A percentile compares a stretch with the other conserved stretches of the same genome.
phyloP scores from a whole-genome alignment of 73 alveolate genomes.

The Paramecium pentaurelia region DNA sequence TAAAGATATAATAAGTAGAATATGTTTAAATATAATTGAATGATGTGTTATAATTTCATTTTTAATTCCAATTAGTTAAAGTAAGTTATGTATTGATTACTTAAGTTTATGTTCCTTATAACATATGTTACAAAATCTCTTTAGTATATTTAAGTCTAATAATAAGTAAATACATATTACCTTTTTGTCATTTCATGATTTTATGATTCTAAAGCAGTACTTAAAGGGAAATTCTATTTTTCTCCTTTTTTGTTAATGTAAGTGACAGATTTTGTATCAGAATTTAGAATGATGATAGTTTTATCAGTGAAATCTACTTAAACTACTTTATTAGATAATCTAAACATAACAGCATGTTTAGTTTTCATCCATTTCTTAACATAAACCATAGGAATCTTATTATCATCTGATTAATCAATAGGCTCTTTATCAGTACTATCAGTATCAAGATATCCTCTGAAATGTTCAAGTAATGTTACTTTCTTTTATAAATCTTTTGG shows the following conservation, averaged over 20 bases:
- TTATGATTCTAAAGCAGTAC: slow-evolving; percentile 86
- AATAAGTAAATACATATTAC: neutral
- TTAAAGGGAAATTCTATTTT: slow-evolving; percentile 83
- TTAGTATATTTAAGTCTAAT: slow-evolving; percentile 91
- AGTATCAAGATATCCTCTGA: slow-evolving; percentile 80
- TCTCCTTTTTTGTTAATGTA: slow-evolving; percentile 98
- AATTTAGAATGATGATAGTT: slow-evolving; percentile 89
- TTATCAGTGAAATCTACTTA: slow-evolving; percentile 97
- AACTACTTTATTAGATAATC: slow-evolving; percentile 95
- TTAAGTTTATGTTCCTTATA: slow-evolving; percentile 50
- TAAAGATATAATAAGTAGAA: neutral
- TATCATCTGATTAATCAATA: neutral
- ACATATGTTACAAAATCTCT: slow-evolving; percentile 89
- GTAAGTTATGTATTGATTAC: slow-evolving; percentile 12
- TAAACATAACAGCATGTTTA: slow-evolving; percentile 95
- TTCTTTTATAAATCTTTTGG: slow-evolving; percentile 91
- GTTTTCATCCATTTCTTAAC: slow-evolving; percentile 97
- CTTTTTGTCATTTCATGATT: slow-evolving; percentile 94
- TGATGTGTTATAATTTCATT: neutral
- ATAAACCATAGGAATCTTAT: slow-evolving; percentile 63
- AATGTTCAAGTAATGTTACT: slow-evolving; percentile 89
- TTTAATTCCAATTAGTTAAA: slow-evolving; percentile 14
- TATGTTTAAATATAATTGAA: neutral
- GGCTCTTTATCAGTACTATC: slow-evolving; percentile 57
- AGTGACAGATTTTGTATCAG: slow-evolving; percentile 89